Conservation (phyloP, 805 yeast species). For the Teunomyces lycoperdinae region DNA sequence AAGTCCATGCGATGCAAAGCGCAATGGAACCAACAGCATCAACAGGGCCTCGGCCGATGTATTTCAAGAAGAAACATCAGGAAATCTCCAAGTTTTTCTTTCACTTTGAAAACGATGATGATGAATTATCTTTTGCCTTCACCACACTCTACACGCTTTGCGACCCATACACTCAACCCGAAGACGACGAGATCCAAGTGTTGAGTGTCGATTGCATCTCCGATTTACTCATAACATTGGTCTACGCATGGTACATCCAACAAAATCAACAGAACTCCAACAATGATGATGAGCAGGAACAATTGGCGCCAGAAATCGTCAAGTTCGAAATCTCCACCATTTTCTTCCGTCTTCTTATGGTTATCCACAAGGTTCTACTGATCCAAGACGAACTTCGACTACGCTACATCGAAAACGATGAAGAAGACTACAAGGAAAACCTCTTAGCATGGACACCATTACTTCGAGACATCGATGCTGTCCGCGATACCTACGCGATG, state of each 20-base stretch:
- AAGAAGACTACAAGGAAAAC: slow-evolving; percentile 21
- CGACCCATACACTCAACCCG: slow-evolving; percentile 72
- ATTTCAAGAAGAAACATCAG: slow-evolving; percentile 5
- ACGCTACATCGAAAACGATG: slow-evolving; percentile 40
- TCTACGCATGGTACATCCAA: slow-evolving; percentile 13
- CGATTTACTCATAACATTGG: slow-evolving; percentile 47
- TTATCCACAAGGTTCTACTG: slow-evolving; percentile 33
- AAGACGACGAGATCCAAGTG: slow-evolving; percentile 50
- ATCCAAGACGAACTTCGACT: slow-evolving; percentile 43
- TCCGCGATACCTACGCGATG: slow-evolving; percentile 17
- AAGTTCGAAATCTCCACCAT: slow-evolving; percentile 34
- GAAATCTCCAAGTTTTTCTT: neutral
- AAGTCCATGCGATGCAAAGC: neutral
- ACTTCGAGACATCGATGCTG: slow-evolving; percentile 13
- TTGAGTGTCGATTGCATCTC: slow-evolving; percentile 57
- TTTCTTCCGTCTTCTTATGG: slow-evolving; percentile 36
- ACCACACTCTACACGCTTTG: slow-evolving; percentile 20
- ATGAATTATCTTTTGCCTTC: slow-evolving; percentile 6
- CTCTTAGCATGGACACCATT: slow-evolving; percentile 28
- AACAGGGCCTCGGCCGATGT: neutral
- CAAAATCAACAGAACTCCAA: neutral
- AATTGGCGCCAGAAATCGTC: slow-evolving; percentile 23
- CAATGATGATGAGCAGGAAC: neutral
- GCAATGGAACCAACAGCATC: slow-evolving; percentile 7
- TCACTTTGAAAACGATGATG: slow-evolving; percentile 2